Base-by-base conservation (phyloP, 495 filamentous ascomycete species). In the Podospora conica region DNA sequence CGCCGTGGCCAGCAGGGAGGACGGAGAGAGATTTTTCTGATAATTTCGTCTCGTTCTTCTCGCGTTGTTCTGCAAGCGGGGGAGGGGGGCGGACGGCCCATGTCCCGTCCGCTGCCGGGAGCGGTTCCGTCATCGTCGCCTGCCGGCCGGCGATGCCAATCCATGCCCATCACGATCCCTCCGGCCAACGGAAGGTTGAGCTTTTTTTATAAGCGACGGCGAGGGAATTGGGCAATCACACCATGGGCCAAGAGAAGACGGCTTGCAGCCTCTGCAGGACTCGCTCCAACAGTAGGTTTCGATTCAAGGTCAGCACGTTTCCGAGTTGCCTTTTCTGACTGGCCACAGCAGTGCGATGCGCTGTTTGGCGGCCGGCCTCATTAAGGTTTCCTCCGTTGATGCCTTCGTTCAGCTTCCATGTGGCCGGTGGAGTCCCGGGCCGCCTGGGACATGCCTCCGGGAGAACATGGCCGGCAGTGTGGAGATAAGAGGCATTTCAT, bases 291-390 rank as follows among this genome's bases (percentile, higher is more conserved):
- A 27, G 21, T 12, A 24, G 29, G 18, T 25, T 48, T 7, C 48
- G 25, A 53, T 21, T 15, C 21, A 31, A 31, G 28, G n/a, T 55
- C 22, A 54, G 60, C 67, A 69, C 67, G 67, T 69, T 69, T 24
- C 53, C 33, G 24, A 63, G 21, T 21, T 54, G 53, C n/a, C 22
- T 33, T n/a, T 60, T 60, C 33, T 60, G 29, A 69, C 67, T 69
- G 67, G 67, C 31, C 59, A 55, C 24, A 54, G 31, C 18, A 27
- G 53, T 61, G 24, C 53, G 55, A 53, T n/a, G 10, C 55, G 48
- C 57, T 18, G 40, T 67, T 59, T 60, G n/a, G 60, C 56, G 22
- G 22, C 5, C 3, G 53, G n/a, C 63, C 15, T 63, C 40, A 48
- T 48, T 48, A 48, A 28, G 22, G 28, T 31, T 68, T 63, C 23